These are phyloP conservation scores for Ustilago xerochloae DNA, from an alignment of 1,284 basidiomycete genomes.

Conservation along the genomic window DNA sequence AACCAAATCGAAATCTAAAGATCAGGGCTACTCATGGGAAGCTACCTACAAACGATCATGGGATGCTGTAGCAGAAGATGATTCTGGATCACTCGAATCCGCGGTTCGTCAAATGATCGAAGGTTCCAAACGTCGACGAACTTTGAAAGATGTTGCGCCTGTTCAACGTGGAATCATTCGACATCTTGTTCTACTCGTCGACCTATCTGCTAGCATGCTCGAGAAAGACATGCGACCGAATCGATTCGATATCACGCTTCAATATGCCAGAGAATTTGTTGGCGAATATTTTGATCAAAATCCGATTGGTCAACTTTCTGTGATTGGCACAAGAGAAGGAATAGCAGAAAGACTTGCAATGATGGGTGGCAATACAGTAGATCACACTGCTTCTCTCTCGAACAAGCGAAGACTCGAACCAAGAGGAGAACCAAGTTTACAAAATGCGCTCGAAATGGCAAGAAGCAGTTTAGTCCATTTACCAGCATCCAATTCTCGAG, in stretches of 20 bases:
- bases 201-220: constrained; percentile 89
- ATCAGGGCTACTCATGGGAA: constrained; percentile 85
- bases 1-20: constrained; percentile 45
- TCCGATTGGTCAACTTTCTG: constrained; percentile 83
- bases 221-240: constrained; percentile 96
- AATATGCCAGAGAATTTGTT: constrained; percentile 83
- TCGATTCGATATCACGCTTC: constrained; percentile 79
- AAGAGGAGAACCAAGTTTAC: constrained; percentile 89
- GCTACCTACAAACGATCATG: constrained; percentile 92
- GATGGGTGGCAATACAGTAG: constrained; percentile 92
- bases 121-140: constrained; percentile 75
- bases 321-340: constrained; percentile 65
- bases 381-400: constrained; percentile 84
- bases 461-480: constrained; percentile 74
- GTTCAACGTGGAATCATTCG: constrained; percentile 95
- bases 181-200: constrained; percentile 88
- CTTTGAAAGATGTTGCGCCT: constrained; percentile 80
- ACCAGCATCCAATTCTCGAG: constrained; percentile 92
- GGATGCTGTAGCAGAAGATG: constrained; percentile 97
- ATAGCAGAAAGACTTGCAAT: constrained; percentile 63
- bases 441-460: constrained; percentile 95
- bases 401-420: constrained; percentile 91
- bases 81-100: constrained; percentile 86
- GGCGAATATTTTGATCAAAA: constrained; percentile 99
- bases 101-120: constrained; percentile 90